Evolutionary conservation across 345 rosid genomes (phyloP), one percentile per base, ranked within the genome.

Genomic region (Pistacia vera): DNA sequence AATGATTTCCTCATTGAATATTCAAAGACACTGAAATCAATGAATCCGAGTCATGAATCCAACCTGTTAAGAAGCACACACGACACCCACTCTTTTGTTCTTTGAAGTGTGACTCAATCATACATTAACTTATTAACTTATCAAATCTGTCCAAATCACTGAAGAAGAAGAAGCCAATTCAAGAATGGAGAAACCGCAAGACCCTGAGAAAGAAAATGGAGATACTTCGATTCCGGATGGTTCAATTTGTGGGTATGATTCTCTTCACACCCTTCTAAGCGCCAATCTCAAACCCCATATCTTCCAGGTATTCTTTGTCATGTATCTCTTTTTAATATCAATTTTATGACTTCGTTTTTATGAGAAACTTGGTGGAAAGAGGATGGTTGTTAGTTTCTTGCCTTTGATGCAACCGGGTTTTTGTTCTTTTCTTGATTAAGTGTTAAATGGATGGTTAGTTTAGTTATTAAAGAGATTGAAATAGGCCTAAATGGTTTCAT

Each of bases 191-290:
- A 80, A 59, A 68, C 22, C 61, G 46, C 64, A 61, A 48, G 56
- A 71, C 12, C 20, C 58, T 17, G 72, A 54, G 18, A 59, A 11
- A 35, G 88, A 65, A 46, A 85, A 77, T 73, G 88, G 87, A 54
- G 81, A 60, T 66, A 35, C 54, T 33, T 3, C 3, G 52, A 46
- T 41, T 0, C 71, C 62, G n/a, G 87, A 86, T 35, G 96, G 94
- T 73, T 88, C 98, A 7, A 81, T 90, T 72, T 85, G 92, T 75
- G 99, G 98, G 52, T 88, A 92, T 76, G 92, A 95, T 11, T 93
- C 98, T 4, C 90, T 93, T 56, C 86, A 89, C 60, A 87, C 80
- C 58, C 96, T 95, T 82, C 83, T 95, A 33, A 81, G 88, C 9
- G 71, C 81, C 11, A 93, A 95, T 85, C 99, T 95, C 82, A 76